phyloP scores from a whole-genome alignment of 352 stramenopile genomes.

The Blastocystis sp. region DNA sequence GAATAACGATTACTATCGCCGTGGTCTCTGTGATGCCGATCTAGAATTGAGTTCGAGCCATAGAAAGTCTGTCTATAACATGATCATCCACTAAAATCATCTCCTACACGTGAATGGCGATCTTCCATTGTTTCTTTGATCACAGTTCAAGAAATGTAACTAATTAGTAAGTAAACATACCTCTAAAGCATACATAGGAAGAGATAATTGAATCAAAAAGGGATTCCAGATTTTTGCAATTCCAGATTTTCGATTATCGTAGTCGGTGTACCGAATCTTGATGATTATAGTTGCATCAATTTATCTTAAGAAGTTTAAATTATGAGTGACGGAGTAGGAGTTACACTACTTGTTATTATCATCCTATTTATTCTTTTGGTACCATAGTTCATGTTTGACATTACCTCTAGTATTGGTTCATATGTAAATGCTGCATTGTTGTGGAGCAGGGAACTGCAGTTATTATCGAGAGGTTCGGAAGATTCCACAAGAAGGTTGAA shows the following conservation, averaged over 20 bases:
- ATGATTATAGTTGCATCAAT: background rate
- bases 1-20: slow-evolving; percentile 4
- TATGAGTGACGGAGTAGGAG: background rate
- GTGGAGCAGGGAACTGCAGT: slow-evolving; percentile 63
- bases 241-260: background rate
- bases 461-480: slow-evolving; percentile 64
- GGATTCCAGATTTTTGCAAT: background rate
- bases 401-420: slow-evolving; percentile 41
- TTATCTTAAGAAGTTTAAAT: background rate
- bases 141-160: background rate
- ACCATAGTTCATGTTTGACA: background rate
- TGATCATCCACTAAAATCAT: background rate
- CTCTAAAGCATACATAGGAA: background rate
- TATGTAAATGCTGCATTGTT: slow-evolving; percentile 42
- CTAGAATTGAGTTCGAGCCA: background rate
- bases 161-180: background rate
- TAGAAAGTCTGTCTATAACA: background rate
- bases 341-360: background rate
- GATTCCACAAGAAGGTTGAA: slow-evolving; percentile 52
- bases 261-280: slow-evolving; percentile 13
- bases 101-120: slow-evolving; percentile 36
- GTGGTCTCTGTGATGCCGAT: background rate
- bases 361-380: background rate
- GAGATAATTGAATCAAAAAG: background rate
- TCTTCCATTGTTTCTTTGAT: background rate